Base-by-base conservation (phyloP, 2,329 filamentous ascomycete genomes). In the Lasiodiplodia hormozganensis region DNA sequence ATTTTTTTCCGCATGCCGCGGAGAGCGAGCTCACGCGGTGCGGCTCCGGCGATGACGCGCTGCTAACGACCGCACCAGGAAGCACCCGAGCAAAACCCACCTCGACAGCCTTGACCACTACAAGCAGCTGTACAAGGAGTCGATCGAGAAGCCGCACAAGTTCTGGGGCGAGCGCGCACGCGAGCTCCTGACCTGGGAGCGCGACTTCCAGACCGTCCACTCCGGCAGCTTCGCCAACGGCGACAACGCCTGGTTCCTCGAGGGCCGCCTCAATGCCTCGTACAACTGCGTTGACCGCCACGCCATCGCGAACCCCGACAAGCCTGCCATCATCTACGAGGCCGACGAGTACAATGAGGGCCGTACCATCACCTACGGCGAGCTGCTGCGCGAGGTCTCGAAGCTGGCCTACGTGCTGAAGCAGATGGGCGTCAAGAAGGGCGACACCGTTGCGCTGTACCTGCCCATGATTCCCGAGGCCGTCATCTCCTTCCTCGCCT, bases 401-500 rank as follows among this genome's bases (percentile, higher is more conserved):
- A 91, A 89, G 81, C 89, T 93, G 18, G 92, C 96, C 54, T 93
- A 93, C 85, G 91, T 92, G 28, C 87, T 99, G 74, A 97, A 94
- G 86, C 88, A 95, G 84, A 96, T 97, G 89, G 96, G 96, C 71
- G 95, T 99, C 70, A 90, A 91, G 85, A 98, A 97, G 86, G 96
- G 96, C 68, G 96, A 99, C 82, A 97, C 94, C 4, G 94, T 99
- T 68, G 96, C 94, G 71, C 92, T 99, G 73, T 99, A 99, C 85
- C 84, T 99, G 72, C 96, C 96, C 80, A 99, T 99, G 96, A 97
- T 99, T 81, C 96, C 96, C 68, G 95, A 99, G 82, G 96, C 96
- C 7, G 76, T 99, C 69, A 86, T 99, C 76, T 91, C 96, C 66
- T 92, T 99, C 81, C 86, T 99, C 68, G 96, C 96, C 70, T 96